Conservation (phyloP, 495 filamentous ascomycete species). For the Penicillium argentinense region DNA sequence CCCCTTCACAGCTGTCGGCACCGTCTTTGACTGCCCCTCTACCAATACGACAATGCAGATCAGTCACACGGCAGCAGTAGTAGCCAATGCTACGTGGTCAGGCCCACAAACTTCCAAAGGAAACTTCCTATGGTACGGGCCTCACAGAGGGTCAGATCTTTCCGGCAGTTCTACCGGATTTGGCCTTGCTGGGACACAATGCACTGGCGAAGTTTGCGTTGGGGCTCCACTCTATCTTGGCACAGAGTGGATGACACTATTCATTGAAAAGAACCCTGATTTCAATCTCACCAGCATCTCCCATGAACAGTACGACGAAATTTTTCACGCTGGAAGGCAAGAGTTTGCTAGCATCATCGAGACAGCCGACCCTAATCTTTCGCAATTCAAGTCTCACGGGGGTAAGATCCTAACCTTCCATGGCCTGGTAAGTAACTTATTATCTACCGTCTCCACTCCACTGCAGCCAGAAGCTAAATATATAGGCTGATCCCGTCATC, state of each 20-base stretch:
- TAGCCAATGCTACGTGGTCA: slow-evolving; percentile 26
- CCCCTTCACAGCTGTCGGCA: slow-evolving; percentile 48
- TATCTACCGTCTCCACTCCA: too few relatives aligned
- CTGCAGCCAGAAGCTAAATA: too few relatives aligned
- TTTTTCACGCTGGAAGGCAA: neutral
- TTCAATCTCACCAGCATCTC: neutral
- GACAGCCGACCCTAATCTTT: neutral
- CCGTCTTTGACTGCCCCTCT: slow-evolving; percentile 37
- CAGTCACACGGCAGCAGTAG: slow-evolving; percentile 12
- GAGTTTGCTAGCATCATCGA: neutral
- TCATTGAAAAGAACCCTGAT: neutral
- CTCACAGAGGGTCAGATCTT: neutral
- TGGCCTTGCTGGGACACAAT: neutral
- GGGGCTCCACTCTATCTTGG: neutral
- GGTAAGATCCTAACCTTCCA: neutral
- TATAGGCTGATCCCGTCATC: too few relatives aligned
- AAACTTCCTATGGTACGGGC: slow-evolving; percentile 6
- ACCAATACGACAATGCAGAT: slow-evolving; percentile 22
- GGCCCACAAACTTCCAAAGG: slow-evolving; percentile 12
- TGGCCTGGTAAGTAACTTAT: too few relatives aligned
- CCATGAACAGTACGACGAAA: neutral
- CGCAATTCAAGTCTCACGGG: neutral
- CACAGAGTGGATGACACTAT: neutral
- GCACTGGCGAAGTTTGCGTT: too few relatives aligned
- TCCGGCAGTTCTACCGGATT: neutral